A percentile compares a stretch with the other conserved stretches of the same genome.
Evolutionary conservation across 371 early-diverging fungal species (phyloP).

Genomic region (Lichtheimia ornata): DNA sequence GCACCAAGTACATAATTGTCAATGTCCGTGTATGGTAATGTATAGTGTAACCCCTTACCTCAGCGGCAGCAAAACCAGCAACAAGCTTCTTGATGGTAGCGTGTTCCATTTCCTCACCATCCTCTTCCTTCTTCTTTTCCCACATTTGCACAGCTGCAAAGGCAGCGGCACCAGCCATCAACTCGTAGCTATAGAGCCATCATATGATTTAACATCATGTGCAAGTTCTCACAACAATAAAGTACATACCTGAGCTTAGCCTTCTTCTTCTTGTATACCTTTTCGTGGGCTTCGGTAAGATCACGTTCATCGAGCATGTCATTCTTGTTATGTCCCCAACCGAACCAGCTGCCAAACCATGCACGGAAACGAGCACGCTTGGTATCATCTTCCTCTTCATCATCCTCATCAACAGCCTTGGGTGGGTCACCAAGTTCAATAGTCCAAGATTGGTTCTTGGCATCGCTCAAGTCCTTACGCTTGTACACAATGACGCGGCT

Average conservation of each 20-base stretch:
- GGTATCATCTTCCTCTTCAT: conserved; percentile 34
- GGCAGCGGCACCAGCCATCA: conserved; percentile 68
- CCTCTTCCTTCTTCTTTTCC: conserved; percentile 42
- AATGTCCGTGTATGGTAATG: no score
- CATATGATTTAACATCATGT: no score
- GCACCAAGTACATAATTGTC: background rate
- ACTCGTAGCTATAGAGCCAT: conserved; percentile 37
- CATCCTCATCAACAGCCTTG: conserved; percentile 27
- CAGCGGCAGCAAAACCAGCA: conserved; percentile 53
- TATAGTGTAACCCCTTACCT: conserved; percentile 22
- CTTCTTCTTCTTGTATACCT: conserved; percentile 40
- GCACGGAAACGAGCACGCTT: conserved; percentile 34
- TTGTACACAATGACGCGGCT: conserved; percentile 40
- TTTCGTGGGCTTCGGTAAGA: conserved; percentile 39
- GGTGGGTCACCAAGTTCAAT: conserved; percentile 44
- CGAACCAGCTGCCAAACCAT: conserved; percentile 51
- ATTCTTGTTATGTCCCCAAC: conserved; percentile 34
- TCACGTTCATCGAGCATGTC: conserved; percentile 35
- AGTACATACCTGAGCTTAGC: no score
- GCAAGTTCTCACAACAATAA: no score
- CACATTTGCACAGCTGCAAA: conserved; percentile 54
- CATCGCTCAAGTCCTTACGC: conserved; percentile 27
- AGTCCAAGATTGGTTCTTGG: conserved; percentile 38
- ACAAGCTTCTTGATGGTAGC: conserved; percentile 52
- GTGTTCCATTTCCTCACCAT: conserved; percentile 40